Base-by-base conservation (phyloP, 1,284 basidiomycete genomes). In the Naganishia sp. region DNA sequence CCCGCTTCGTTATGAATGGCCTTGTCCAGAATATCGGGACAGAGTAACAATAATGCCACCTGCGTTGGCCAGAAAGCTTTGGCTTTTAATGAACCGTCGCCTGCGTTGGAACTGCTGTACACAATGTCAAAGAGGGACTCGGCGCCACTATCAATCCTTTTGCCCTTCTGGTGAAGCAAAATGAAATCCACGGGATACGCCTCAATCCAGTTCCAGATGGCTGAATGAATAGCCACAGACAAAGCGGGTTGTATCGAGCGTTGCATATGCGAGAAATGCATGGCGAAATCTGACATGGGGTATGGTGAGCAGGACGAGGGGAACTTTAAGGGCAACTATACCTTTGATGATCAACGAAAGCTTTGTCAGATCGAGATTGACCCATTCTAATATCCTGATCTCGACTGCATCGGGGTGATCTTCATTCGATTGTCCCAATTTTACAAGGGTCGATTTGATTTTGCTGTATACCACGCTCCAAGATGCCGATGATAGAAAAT, bases 191-290 rank as follows among this genome's bases (percentile, higher is more conserved):
- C 80, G 0, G 92, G 90, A 74, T 89, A 90, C 16, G 87, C 83
- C 55, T 90, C 88, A 56, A 96, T 88, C 92, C 92, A 97, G 68
- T 90, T 91, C 92, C 93, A 95, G 36, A 96, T 83, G 0, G 90
- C 90, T 43, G 86, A 84, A 16, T 92, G 86, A 42, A 97, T 82
- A 21, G 88, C 87, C 6, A 86, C 81, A 0, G 91, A 87, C 42
- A 94, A 83, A 0, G 88, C 86, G 4, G 85, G 80, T 72, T 92
- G 90, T 0, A 88, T 86, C 44, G 89, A 87, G 49, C 84, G 84
- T 72, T 87, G 87, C 84, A 96, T 89, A 75, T 90, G 90, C 18
- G 94, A 85, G 54, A 96, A 86, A 2, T 92, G 83, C 0, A 88
- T 89, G 0, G 89, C 90, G 7, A 96, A 78, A 74, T 96, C 94